Base-by-base conservation (phyloP, 2,329 filamentous ascomycete species). In the Pseudogymnoascus sp. region DNA sequence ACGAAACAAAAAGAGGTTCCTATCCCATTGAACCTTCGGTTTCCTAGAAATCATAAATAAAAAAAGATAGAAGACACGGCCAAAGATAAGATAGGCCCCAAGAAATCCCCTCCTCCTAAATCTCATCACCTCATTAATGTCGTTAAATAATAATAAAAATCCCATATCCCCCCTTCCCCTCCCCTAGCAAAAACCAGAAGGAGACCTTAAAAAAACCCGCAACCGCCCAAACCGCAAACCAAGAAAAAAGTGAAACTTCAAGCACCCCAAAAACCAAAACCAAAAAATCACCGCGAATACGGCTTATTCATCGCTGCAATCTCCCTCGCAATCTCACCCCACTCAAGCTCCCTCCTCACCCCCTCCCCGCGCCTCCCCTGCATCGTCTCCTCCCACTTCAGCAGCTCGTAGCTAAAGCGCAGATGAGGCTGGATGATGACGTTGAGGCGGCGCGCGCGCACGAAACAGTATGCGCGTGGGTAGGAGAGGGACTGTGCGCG, bases 361-460 rank as follows among this genome's bases (percentile, higher is more conserved):
- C 73, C 79, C 70, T 73, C 79, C 75, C 75, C 79, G 73, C 76
- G 82, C 74, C 69, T 75, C 51, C 72, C 71, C 71, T 83, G 85
- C 66, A 93, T 84, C 34, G 83, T 76, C 75, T 97, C 93, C 76
- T 99, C 95, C 91, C 93, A 97, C 75, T 96, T 96, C 61, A 99
- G 81, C 31, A 99, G 83, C 77, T 99, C 95, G 72, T 97, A 96
- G 69, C 90, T 89, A 77, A 99, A 99, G 64, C 91, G 85, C 63
- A 99, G 81, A 78, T 99, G 93, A 11, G 95, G 95, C 75, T 99
- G 95, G 67, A 99, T 97, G 67, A 99, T 99, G 62, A 99, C 95
- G 72, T 99, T 99, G 59, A 99, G 80, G 66, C 95, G 83, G 62
- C 95, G 85, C 18, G 95, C 95, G 34, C 95, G 87, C 39, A 99